Evolutionary conservation across 148 eudicot species (phyloP).

Genomic region (Euryodendron excelsum): DNA sequence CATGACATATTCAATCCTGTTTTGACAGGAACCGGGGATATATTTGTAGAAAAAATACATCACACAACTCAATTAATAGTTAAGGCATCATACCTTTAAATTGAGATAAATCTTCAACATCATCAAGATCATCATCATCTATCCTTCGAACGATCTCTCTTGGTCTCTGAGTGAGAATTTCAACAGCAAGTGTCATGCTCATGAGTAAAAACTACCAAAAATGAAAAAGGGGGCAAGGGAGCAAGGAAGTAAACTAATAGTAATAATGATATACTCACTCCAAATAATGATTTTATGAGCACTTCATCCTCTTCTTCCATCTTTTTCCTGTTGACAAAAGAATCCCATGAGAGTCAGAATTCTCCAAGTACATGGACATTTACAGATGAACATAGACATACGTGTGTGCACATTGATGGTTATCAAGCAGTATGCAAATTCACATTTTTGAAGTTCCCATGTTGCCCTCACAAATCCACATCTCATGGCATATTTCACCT

Average conservation of each 20-base stretch:
- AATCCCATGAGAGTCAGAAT: not conserved
- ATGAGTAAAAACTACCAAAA: not conserved
- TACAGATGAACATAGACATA: too few species aligned
- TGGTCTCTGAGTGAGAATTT: slow-evolving; percentile 41
- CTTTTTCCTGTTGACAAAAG: slow-evolving; percentile 43
- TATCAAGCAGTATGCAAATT: too few species aligned
- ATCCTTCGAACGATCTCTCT: slow-evolving; percentile 49
- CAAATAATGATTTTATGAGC: slow-evolving; percentile 62
- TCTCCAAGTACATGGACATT: too few species aligned
- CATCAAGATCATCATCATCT: slow-evolving; percentile 68
- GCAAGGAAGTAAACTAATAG: not conserved
- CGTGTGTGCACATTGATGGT: not conserved
- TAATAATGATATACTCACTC: slow-evolving; percentile 35
- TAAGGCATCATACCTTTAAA: slow-evolving; percentile 38
- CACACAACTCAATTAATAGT: too few species aligned
- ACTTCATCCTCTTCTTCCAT: slow-evolving; percentile 87
- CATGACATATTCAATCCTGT: not conserved
- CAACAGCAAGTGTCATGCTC: not conserved
- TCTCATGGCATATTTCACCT: not conserved
- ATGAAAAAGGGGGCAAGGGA: not conserved
- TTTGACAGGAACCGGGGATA: too few species aligned
- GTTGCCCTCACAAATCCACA: not conserved
- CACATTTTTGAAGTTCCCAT: too few species aligned
- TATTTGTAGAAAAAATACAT: not conserved
- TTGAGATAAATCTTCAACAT: slow-evolving; percentile 45